These are phyloP conservation scores for Protea cynaroides DNA, from an alignment of 164 flowering plant species.

Conservation along the genomic window DNA sequence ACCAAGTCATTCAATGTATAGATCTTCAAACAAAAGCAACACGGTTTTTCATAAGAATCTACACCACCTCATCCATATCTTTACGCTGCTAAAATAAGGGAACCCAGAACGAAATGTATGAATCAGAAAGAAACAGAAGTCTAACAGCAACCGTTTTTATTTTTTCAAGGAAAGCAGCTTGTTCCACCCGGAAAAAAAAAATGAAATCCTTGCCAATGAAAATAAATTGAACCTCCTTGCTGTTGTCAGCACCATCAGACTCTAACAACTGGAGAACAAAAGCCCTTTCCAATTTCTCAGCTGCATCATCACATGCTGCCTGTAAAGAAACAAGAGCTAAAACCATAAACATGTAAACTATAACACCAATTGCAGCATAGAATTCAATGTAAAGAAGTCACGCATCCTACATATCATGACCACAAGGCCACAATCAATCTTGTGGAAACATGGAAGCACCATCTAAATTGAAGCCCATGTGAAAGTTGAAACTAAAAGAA, in stretches of 20 bases:
- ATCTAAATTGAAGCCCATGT: too few species aligned
- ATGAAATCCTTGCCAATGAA: background rate
- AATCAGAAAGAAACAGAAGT: background rate
- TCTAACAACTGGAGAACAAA: slow-evolving; percentile 67
- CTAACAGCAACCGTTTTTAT: background rate
- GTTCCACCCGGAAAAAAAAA: too few species aligned
- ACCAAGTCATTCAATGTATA: background rate
- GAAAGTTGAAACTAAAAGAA: too few species aligned
- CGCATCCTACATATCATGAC: too few species aligned
- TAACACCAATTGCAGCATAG: background rate
- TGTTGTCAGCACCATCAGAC: slow-evolving; percentile 23
- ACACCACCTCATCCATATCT: background rate
- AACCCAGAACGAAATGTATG: background rate
- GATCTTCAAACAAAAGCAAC: too few species aligned
- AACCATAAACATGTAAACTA: background rate
- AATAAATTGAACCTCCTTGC: slow-evolving; percentile 48
- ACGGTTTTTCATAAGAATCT: background rate
- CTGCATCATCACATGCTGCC: slow-evolving; percentile 71
- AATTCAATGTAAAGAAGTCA: too few species aligned
- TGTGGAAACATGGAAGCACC: too few species aligned
- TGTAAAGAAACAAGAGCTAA: slow-evolving; percentile 18
- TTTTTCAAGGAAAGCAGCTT: background rate
- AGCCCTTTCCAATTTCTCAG: slow-evolving; percentile 64
- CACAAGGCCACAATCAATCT: too few species aligned
- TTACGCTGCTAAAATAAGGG: background rate